Conservation (phyloP, 108 stramenopile genomes). For the Cyclotella cryptica region DNA sequence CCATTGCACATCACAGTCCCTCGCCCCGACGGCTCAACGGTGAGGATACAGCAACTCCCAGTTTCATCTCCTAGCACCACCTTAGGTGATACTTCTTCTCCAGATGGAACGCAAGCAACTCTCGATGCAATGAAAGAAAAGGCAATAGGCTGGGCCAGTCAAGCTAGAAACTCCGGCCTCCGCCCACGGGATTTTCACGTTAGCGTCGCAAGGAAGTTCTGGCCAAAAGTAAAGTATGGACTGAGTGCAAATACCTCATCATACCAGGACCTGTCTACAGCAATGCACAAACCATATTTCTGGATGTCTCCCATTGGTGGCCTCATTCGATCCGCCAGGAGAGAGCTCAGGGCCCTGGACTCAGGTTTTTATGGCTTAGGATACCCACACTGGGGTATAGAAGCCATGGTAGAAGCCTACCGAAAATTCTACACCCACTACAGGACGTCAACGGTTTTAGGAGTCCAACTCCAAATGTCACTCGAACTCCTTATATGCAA, state of each 20-base stretch:
- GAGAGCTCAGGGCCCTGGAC: not conserved
- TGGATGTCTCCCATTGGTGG: not conserved
- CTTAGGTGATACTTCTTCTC: constrained; percentile 11
- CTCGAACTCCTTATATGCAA: not conserved
- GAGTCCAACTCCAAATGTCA: constrained; percentile 10
- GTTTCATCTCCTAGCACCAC: not conserved
- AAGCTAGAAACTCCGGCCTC: not conserved
- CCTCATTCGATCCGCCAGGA: not conserved
- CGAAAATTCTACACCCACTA: constrained; percentile 11
- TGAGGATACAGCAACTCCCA: not conserved
- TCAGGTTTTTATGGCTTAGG: constrained; percentile 15
- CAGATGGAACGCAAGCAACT: not conserved
- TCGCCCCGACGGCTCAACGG: not conserved
- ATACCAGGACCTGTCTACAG: not conserved
- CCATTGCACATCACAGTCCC: not conserved
- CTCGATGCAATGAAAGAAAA: not conserved
- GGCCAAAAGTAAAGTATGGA: constrained; percentile 13
- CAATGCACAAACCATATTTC: not conserved
- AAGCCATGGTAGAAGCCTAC: not conserved
- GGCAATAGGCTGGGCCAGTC: not conserved
- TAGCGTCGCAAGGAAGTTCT: not conserved
- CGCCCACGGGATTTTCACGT: not conserved
- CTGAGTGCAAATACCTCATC: constrained; percentile 3
- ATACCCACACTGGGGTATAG: not conserved
- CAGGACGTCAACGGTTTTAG: not conserved